A percentile compares a stretch with the other conserved stretches of the same genome.
Conservation (phyloP, 139 green algal genomes). For the Monoraphidium neglectum region DNA sequence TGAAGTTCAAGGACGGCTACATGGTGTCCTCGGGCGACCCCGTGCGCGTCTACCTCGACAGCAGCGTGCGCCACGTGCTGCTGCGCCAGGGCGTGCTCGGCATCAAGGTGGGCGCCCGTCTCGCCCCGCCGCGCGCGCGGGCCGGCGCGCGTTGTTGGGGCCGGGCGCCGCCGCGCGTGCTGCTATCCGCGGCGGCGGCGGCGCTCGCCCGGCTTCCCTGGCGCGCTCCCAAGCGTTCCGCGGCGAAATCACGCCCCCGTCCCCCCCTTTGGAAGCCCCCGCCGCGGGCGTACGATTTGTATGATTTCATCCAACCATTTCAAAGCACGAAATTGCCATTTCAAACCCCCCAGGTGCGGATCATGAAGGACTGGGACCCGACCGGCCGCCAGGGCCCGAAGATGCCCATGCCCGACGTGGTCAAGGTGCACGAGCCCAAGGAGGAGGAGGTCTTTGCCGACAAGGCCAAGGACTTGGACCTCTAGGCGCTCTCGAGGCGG, state of each 20-base stretch:
- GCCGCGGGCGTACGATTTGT: too few species aligned
- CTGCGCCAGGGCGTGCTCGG: slow-evolving; percentile 97
- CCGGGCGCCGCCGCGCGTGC: too few species aligned
- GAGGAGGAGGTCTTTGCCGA: slow-evolving; percentile 62
- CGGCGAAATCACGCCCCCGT: too few species aligned
- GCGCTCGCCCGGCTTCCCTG: too few species aligned
- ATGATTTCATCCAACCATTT: too few species aligned
- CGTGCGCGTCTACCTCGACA: slow-evolving; percentile 92
- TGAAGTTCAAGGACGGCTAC: slow-evolving; percentile 99
- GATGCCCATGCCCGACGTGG: slow-evolving; percentile 93
- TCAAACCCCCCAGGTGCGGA: slow-evolving; percentile 73
- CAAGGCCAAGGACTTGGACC: slow-evolving; percentile 32
- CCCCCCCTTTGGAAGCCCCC: too few species aligned
- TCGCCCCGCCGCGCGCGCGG: too few species aligned
- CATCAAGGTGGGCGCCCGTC: slow-evolving; percentile 78
- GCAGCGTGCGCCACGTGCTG: slow-evolving; percentile 95
- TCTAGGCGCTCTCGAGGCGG: too few species aligned
- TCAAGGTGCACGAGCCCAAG: slow-evolving; percentile 92
- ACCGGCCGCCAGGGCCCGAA: slow-evolving; percentile 93
- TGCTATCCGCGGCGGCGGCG: too few species aligned
- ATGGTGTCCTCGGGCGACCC: slow-evolving; percentile 93
- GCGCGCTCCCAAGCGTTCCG: too few species aligned
- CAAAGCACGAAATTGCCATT: too few species aligned
- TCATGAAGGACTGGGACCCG: slow-evolving; percentile 99
- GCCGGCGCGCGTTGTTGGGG: too few species aligned